These are phyloP conservation scores for Sporothrix globosa DNA, from an alignment of 2,329 filamentous ascomycete genomes.

Conservation along the genomic window DNA sequence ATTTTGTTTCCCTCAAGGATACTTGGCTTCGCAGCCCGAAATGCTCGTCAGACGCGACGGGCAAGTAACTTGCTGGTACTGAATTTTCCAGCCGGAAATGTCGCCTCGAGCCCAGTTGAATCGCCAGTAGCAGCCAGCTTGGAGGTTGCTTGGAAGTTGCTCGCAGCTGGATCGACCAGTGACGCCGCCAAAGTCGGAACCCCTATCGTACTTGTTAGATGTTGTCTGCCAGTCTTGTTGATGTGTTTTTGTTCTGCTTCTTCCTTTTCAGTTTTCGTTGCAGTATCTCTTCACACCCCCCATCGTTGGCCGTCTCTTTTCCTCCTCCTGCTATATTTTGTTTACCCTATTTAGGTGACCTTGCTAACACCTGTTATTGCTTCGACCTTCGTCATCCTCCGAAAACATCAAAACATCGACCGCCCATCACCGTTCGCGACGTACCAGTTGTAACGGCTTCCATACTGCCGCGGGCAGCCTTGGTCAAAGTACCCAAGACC, in stretches of 20 bases:
- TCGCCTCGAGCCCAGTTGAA: conserved; percentile 33
- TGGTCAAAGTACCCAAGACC: background rate
- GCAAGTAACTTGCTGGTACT: conserved; percentile 7
- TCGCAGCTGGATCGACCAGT: background rate
- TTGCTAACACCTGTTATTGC: background rate
- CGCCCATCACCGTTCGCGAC: background rate
- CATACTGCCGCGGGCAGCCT: background rate
- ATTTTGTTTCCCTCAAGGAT: background rate
- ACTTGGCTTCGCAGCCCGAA: background rate
- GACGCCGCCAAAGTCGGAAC: background rate
- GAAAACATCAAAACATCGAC: background rate
- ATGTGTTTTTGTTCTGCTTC: background rate
- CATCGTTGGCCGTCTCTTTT: background rate
- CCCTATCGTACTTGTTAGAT: background rate
- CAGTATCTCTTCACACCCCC: background rate
- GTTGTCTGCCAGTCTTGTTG: background rate
- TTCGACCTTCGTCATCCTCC: background rate
- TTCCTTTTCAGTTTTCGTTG: background rate
- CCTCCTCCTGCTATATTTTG: background rate
- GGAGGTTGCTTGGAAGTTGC: conserved; percentile 16
- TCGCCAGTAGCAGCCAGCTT: conserved; percentile 34
- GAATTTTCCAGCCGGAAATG: conserved; percentile 27
- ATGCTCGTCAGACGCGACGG: background rate
- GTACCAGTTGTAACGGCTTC: background rate
- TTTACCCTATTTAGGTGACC: background rate